Percentiles rank a stretch among this genome's conserved stretches.
Evolutionary conservation across 495 filamentous ascomycete species (phyloP).

Genomic region (Xylaria longipes): DNA sequence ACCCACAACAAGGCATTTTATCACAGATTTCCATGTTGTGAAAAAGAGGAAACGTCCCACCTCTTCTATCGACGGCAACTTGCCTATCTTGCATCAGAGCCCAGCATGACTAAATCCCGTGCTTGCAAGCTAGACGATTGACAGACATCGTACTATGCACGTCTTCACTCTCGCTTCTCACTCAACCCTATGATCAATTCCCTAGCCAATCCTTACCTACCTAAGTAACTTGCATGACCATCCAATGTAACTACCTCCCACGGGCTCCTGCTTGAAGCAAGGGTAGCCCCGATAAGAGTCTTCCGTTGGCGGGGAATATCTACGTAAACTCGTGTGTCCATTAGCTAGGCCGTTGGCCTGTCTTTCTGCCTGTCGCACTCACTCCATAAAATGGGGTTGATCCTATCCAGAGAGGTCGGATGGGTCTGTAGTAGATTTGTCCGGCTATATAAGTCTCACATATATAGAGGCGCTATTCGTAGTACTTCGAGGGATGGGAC

Average conservation of each 20-base stretch:
- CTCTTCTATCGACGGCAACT: neutral
- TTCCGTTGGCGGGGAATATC: neutral
- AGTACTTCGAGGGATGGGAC: neutral
- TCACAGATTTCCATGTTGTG: neutral
- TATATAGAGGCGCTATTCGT: neutral
- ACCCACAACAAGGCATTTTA: neutral
- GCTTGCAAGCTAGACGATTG: neutral
- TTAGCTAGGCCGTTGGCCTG: neutral
- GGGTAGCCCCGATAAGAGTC: conserved; percentile 10
- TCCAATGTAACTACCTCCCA: conserved; percentile 6
- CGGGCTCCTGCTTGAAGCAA: conserved; percentile 3
- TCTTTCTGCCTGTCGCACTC: neutral
- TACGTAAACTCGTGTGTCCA: neutral
- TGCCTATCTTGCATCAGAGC: neutral
- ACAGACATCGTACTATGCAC: neutral
- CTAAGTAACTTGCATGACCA: neutral
- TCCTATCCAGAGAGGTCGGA: conserved; percentile 1
- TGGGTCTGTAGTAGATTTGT: neutral
- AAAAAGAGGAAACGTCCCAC: neutral
- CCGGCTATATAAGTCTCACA: conserved; percentile 10
- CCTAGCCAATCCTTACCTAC: conserved; percentile 4
- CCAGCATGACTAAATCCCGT: neutral
- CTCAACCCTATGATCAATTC: neutral
- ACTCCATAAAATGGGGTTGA: neutral
- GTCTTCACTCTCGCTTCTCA: neutral